Evolutionary conservation across 2,329 filamentous ascomycete species (phyloP), one percentile per base, ranked within the genome.

Genomic region (Ophioceras dolichostomum): DNA sequence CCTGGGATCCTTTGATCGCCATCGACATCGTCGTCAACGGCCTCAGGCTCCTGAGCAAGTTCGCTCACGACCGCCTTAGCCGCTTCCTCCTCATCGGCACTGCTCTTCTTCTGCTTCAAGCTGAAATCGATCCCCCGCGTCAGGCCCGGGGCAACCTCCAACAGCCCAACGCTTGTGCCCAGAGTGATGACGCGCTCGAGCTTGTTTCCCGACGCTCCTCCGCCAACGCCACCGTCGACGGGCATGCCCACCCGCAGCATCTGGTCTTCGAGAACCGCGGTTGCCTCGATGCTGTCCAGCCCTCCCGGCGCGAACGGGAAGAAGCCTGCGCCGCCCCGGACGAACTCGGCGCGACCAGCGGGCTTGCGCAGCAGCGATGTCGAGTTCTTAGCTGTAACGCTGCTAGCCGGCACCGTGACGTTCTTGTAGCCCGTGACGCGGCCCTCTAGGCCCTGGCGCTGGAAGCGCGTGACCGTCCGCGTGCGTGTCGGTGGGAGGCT

Each of bases 281-380:
- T 79, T 3, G 84, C 83, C 55, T 94, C 84, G 17, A 95, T 81
- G 2, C 79, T 77, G 42, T 95, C 88, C 12, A 96, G 60, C 1
- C 91, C 91, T 39, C 88, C 88, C 1, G 89, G 89, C 0, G 87
- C 81, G 59, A 96, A 95, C 0, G 89, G 89, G 41, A 94, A 93
- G 62, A 93, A 95, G 0, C 89, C 89, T 7, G 88, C 86, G 26
- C 83, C 88, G 12, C 91, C 91, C 43, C 89, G 74, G 10, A 96
- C 88, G 57, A 96, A 94, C 35, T 96, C 88, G 21, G 84, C 85
- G 43, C 84, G 75, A 40, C 77, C 79, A 12, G 85, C 89, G 4
- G 89, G 89, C 53, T 93, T 93, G 32, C 91, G 75, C 13, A 83
- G 65, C 29, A 95, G 67, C 5, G 87, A 94, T 0, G 88, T 96